Conservation (phyloP, 352 stramenopile species). For the Aphanomyces euteiches region DNA sequence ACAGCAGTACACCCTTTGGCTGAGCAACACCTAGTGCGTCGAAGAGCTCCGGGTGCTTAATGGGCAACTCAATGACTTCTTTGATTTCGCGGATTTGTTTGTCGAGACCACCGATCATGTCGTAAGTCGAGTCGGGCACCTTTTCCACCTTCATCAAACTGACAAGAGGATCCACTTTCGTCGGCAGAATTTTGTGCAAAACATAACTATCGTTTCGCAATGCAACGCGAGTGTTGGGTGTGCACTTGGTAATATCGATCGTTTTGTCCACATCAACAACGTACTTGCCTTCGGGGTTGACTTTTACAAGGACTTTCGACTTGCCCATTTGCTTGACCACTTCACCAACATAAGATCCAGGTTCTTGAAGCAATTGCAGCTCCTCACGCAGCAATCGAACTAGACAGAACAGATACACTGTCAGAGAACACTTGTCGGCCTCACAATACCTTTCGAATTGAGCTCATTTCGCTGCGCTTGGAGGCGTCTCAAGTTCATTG, state of each 20-base stretch:
- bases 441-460: slow-evolving; percentile 92
- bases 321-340: slow-evolving; percentile 99
- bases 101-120: slow-evolving; percentile 99
- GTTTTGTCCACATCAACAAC: slow-evolving; percentile 99
- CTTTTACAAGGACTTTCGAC: slow-evolving; percentile 99
- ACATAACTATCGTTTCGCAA: slow-evolving; percentile 99
- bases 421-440: background rate
- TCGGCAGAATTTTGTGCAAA: slow-evolving; percentile 99
- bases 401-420: slow-evolving; percentile 30
- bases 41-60: slow-evolving; percentile 99
- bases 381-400: slow-evolving; percentile 98
- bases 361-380: slow-evolving; percentile 97
- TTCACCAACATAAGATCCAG: slow-evolving; percentile 97
- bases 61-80: slow-evolving; percentile 99
- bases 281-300: slow-evolving; percentile 99
- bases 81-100: slow-evolving; percentile 99
- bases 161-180: slow-evolving; percentile 94
- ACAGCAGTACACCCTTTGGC: slow-evolving; percentile 94
- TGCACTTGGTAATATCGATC: slow-evolving; percentile 94
- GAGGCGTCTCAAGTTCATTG: slow-evolving; percentile 95
- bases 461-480: slow-evolving; percentile 99
- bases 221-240: slow-evolving; percentile 98
- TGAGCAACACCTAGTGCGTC: slow-evolving; percentile 98
- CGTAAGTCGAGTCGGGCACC: slow-evolving; percentile 99
- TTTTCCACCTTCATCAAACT: slow-evolving; percentile 98